Conservation (phyloP, 2,329 filamentous ascomycete species). For the Arthroderma sp. region DNA sequence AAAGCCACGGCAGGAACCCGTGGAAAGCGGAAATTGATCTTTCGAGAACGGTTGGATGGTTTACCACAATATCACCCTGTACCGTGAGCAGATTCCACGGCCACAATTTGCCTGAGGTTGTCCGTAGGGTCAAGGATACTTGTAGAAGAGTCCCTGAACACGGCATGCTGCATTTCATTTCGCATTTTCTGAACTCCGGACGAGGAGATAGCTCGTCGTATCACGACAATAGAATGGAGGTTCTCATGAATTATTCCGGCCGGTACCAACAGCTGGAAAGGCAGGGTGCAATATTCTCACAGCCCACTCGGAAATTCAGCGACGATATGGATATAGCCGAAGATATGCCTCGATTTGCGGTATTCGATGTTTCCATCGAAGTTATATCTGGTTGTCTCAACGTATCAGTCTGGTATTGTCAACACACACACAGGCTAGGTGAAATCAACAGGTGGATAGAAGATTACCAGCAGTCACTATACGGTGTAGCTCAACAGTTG, state of each 20-base stretch:
- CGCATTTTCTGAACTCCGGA: slow-evolving; percentile 15
- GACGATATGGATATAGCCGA: slow-evolving; percentile 30
- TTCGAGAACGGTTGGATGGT: slow-evolving; percentile 37
- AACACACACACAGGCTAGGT: slow-evolving; percentile 30
- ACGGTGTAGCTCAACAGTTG: slow-evolving; percentile 16
- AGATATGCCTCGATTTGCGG: slow-evolving; percentile 30
- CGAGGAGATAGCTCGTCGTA: slow-evolving; percentile 18
- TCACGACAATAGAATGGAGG: slow-evolving; percentile 24
- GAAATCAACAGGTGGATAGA: slow-evolving; percentile 31
- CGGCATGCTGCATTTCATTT: slow-evolving; percentile 22
- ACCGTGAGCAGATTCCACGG: slow-evolving; percentile 14
- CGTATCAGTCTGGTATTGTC: slow-evolving; percentile 37
- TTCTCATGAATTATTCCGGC: slow-evolving; percentile 28
- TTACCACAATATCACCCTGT: slow-evolving; percentile 35
- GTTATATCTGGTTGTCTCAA: slow-evolving; percentile 33
- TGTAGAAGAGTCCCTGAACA: slow-evolving; percentile 19
- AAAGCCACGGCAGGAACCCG: slow-evolving; percentile 36
- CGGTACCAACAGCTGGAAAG: slow-evolving; percentile 31
- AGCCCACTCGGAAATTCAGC: slow-evolving; percentile 22
- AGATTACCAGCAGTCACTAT: slow-evolving; percentile 23
- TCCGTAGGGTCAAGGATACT: slow-evolving; percentile 26
- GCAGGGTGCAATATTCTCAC: slow-evolving; percentile 27
- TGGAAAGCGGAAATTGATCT: slow-evolving; percentile 32
- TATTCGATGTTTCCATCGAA: slow-evolving; percentile 39
- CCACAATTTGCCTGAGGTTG: slow-evolving; percentile 16